Percentiles rank a stretch among this genome's conserved stretches.
Evolutionary conservation across 1,284 basidiomycete genomes (phyloP).

Genomic region (Pulchroboletus neoregius): DNA sequence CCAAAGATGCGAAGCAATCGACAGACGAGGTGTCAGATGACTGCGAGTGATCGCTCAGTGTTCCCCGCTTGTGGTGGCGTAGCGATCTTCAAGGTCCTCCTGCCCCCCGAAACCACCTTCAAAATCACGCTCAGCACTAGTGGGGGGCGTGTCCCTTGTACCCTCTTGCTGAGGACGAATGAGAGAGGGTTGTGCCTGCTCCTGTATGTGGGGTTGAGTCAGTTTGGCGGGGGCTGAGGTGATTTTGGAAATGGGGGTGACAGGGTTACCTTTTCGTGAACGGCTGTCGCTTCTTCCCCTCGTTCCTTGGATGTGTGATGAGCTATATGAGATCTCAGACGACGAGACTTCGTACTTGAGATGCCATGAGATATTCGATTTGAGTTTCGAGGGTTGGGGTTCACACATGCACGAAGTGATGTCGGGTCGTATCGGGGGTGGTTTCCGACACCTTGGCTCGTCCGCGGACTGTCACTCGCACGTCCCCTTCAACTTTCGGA

Average conservation of each 20-base stretch:
- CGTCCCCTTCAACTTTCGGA: neutral
- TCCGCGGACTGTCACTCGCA: neutral
- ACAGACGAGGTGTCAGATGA: neutral
- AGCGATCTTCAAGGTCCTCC: slow-evolving; percentile 48
- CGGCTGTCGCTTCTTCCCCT: slow-evolving; percentile 23
- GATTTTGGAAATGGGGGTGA: neutral
- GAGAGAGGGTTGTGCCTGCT: slow-evolving; percentile 16
- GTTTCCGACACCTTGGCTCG: no score
- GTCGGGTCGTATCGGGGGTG: no score
- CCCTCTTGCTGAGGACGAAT: slow-evolving; percentile 10
- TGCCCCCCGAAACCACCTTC: slow-evolving; percentile 49
- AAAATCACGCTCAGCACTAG: slow-evolving; percentile 29
- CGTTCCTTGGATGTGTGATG: slow-evolving; percentile 18
- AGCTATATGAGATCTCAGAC: slow-evolving; percentile 6
- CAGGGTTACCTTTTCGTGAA: slow-evolving; percentile 16
- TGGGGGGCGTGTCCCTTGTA: neutral
- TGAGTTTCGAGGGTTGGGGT: neutral
- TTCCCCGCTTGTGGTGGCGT: slow-evolving; percentile 46
- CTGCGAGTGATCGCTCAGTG: slow-evolving; percentile 32
- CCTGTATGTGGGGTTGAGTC: slow-evolving; percentile 4
- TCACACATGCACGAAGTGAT: no score
- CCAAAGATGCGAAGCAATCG: neutral
- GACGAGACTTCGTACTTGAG: slow-evolving; percentile 12
- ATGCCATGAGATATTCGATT: slow-evolving; percentile 2
- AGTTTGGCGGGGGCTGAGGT: neutral